Conservation (phyloP, 2,329 filamentous ascomycete species). For the Colletotrichum nymphaeae region DNA sequence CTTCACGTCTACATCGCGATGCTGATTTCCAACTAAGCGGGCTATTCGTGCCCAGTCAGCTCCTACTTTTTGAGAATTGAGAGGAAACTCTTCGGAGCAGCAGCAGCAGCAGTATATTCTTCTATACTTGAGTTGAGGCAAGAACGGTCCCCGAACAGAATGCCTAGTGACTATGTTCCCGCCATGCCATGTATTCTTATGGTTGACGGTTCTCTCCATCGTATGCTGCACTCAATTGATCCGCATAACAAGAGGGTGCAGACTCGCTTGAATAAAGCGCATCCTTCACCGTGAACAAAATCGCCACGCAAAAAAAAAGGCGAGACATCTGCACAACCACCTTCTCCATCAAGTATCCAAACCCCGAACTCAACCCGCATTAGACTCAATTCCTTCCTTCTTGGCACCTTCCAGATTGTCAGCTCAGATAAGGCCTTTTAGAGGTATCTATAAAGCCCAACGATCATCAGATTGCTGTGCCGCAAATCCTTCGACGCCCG, state of each 20-base stretch:
- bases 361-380: neutral
- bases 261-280: accelerated
- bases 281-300: neutral
- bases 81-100: no score
- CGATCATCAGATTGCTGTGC: neutral
- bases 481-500: neutral
- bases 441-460: no score
- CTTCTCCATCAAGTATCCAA: neutral
- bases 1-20: neutral
- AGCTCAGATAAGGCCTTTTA: neutral
- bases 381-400: neutral
- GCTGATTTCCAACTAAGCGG: neutral
- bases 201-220: neutral
- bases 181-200: neutral
- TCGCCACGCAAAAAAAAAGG: neutral
- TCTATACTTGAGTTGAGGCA: no score
- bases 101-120: no score
- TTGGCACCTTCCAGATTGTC: neutral
- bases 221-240: neutral
- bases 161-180: neutral
- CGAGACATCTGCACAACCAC: neutral
- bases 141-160: neutral
- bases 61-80: no score
- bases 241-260: neutral
- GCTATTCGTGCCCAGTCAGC: neutral